Evolutionary conservation across 2,329 filamentous ascomycete genomes (phyloP).

Genomic region (Aureobasidium lini): DNA sequence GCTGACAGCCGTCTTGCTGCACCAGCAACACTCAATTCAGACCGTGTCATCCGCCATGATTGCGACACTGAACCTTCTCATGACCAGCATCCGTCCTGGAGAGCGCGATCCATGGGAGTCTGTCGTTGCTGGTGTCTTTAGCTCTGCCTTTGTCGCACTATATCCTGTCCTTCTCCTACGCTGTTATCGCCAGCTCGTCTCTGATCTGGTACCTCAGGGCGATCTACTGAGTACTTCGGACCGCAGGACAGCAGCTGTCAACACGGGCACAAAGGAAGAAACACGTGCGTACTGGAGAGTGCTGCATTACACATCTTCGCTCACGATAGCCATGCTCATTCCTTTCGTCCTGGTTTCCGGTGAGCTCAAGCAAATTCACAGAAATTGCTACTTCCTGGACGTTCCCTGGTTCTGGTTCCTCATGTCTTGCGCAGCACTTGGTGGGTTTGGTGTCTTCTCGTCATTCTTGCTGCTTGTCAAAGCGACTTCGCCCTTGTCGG

Average conservation of each 20-base stretch:
- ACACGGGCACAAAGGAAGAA: constrained; percentile 36
- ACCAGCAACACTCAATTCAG: constrained; percentile 39
- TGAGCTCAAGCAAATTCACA: constrained; percentile 41
- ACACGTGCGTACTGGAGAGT: constrained; percentile 45
- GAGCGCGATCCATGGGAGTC: constrained; percentile 46
- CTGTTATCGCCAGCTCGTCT: constrained; percentile 42
- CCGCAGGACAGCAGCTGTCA: constrained; percentile 19
- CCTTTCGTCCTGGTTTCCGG: constrained; percentile 45
- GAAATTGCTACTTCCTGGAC: constrained; percentile 49
- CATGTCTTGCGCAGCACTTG: constrained; percentile 41
- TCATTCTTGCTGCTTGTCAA: constrained; percentile 42
- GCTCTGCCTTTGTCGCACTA: constrained; percentile 44
- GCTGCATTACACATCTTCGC: constrained; percentile 45
- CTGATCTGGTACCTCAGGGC: constrained; percentile 36
- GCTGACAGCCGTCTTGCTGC: constrained; percentile 40
- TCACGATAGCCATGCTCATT: constrained; percentile 42
- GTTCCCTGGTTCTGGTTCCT: constrained; percentile 51
- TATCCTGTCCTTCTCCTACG: constrained; percentile 45
- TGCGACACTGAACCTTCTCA: constrained; percentile 44
- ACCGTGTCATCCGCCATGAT: constrained; percentile 45
- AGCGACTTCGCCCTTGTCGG: constrained; percentile 43
- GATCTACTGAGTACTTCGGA: constrained; percentile 31
- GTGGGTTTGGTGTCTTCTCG: constrained; percentile 42
- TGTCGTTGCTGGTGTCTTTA: constrained; percentile 46
- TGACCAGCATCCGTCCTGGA: constrained; percentile 39